Evolutionary conservation across 2,329 filamentous ascomycete species (phyloP).

Genomic region (Lecanicillium sp.): DNA sequence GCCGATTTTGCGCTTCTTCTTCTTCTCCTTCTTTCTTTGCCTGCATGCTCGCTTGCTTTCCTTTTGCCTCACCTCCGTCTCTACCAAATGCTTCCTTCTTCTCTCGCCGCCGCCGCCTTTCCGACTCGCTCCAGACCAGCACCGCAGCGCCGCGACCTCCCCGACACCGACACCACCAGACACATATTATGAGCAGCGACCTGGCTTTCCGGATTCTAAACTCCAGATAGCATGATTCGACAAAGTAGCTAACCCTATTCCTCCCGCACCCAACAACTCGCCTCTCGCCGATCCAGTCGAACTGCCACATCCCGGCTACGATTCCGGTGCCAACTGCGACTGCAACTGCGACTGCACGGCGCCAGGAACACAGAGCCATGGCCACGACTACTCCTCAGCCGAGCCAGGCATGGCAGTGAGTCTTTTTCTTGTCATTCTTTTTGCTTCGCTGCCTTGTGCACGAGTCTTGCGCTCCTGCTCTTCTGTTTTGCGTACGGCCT

Average conservation of each 20-base stretch:
- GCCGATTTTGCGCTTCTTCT: constrained; percentile 18
- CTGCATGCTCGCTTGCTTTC: not conserved
- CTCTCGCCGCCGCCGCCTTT: constrained; percentile 25
- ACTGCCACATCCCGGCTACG: not conserved
- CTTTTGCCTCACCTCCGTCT: constrained; percentile 4
- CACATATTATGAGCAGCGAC: constrained; percentile 32
- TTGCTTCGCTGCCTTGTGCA: not conserved
- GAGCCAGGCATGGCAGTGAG: constrained; percentile 35
- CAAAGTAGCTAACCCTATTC: constrained; percentile 21
- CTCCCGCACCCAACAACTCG: constrained; percentile 13
- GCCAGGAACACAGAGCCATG: constrained; percentile 10
- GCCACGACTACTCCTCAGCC: constrained; percentile 24
- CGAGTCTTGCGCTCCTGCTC: not conserved
- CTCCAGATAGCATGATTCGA: constrained; percentile 30
- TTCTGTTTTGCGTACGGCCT: not conserved
- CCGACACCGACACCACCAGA: constrained; percentile 21
- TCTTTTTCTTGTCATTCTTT: constrained; percentile 6
- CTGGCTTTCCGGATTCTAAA: constrained; percentile 23
- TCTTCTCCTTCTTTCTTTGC: not conserved
- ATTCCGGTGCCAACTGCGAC: not conserved
- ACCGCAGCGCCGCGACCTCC: constrained; percentile 19
- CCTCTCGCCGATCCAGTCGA: not conserved
- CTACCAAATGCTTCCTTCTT: too few relatives aligned
- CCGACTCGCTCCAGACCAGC: constrained; percentile 28
- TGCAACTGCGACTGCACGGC: not conserved